Evolutionary conservation across 2,329 filamentous ascomycete genomes (phyloP), one percentile per base, ranked within the genome.

Genomic region (Cladophialophora bantiana): DNA sequence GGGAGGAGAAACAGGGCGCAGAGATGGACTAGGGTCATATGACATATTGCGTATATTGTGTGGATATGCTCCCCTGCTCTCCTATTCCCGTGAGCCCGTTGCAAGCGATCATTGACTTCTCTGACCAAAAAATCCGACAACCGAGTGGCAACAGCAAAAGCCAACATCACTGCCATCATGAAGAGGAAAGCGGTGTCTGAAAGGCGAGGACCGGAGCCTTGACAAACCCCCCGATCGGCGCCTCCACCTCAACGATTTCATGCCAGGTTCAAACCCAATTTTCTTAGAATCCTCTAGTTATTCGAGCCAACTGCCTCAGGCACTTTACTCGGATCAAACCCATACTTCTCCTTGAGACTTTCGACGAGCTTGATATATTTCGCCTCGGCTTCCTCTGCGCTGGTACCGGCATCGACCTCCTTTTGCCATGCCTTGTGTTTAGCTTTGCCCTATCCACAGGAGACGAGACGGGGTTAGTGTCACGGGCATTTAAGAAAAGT

Each of bases 341-440:
- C 90, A 79, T 89, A 86, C 78, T 86, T 86, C 67, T 75, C 79
- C 86, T 95, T 93, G 76, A 96, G 80, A 75, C 83, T 78, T 79
- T 93, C 88, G 71, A 95, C 88, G 68, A 90, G 82, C 73, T 84
- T 83, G 74, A 96, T 86, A 81, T 97, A 97, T 76, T 86, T 82
- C 77, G 87, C 84, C 86, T 96, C 90, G 20, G 93, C 93, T 71
- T 88, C 79, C 70, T 89, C 85, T 68, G 86, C 75, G 68, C 84
- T 86, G 72, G 88, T 77, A 59, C 85, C 86, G 67, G 88, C 84
- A 68, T 93, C 86, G 75, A 87, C 86, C 69, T 88, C 75, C 76
- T 88, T 85, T 80, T 92, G 82, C 93, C 93, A 97, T 62, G 90
- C 88, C 74, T 84, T 85, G 82, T 89, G 87, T 86, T 96, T 96